phyloP scores from a whole-genome alignment of 257 asterid genomes.

The Verbascum thapsus region DNA sequence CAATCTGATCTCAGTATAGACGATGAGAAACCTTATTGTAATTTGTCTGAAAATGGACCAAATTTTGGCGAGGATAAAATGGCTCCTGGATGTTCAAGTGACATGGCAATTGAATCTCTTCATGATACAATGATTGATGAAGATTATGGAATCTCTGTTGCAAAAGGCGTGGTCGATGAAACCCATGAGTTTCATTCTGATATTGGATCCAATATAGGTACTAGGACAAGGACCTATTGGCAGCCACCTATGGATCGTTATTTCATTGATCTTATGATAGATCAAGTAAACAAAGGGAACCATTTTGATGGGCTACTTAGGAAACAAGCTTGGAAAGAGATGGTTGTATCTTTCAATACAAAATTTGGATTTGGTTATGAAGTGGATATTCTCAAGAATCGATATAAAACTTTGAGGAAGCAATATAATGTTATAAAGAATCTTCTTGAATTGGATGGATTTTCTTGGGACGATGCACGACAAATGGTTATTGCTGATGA shows the following conservation, averaged over 20 bases:
- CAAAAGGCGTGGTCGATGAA: conserved; percentile 26
- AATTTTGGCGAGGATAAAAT: conserved; percentile 16
- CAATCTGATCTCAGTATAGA: conserved; percentile 5
- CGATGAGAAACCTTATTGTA: conserved; percentile 1
- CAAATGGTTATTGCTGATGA: conserved; percentile 48
- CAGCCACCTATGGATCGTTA: conserved; percentile 51
- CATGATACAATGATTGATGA: conserved; percentile 39
- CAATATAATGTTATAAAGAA: conserved; percentile 35
- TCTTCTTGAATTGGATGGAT: conserved; percentile 45
- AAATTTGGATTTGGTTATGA: conserved; percentile 34
- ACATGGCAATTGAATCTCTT: conserved; percentile 33
- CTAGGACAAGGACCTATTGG: conserved; percentile 41
- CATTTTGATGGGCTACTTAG: conserved; percentile 39
- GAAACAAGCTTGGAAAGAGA: conserved; percentile 44
- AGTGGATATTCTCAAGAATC: conserved; percentile 40
- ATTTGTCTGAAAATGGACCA: conserved; percentile 21
- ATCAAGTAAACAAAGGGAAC: conserved; percentile 41
- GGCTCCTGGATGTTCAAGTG: conserved; percentile 5
- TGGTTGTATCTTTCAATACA: conserved; percentile 34
- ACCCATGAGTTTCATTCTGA: conserved; percentile 22
- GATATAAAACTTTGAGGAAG: conserved; percentile 41
- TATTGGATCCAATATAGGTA: conserved; percentile 22
- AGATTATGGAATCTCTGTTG: conserved; percentile 26
- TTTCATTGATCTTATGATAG: conserved; percentile 34
- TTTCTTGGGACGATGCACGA: conserved; percentile 43